Evolutionary conservation across 306 rosid genomes (phyloP).

Genomic region (Prinsepia uniflora): DNA sequence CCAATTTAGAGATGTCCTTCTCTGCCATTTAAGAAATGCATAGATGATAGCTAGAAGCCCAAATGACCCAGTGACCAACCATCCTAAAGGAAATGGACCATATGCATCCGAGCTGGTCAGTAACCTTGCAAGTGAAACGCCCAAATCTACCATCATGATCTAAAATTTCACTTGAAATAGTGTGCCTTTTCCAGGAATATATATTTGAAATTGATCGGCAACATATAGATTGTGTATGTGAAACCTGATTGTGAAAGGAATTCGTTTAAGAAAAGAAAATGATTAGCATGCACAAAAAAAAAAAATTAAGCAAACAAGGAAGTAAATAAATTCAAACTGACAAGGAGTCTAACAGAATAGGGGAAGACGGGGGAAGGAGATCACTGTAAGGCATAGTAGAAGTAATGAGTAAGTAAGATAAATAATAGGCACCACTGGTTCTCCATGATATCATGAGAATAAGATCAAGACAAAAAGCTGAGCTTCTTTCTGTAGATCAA

Average conservation of each 20-base stretch:
- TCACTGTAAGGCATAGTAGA: neutral
- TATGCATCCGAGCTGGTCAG: slow-evolving; percentile 37
- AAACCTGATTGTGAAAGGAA: slow-evolving; percentile 34
- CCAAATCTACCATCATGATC: slow-evolving; percentile 41
- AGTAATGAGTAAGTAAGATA: neutral
- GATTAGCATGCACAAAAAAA: neutral
- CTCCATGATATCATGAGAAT: neutral
- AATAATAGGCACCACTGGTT: neutral
- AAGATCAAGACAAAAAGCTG: neutral
- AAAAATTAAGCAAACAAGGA: neutral
- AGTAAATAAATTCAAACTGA: neutral
- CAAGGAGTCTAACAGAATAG: neutral
- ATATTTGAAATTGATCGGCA: slow-evolving; percentile 2
- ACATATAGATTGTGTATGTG: slow-evolving; percentile 19
- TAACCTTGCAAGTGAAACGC: slow-evolving; percentile 37
- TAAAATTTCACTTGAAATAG: slow-evolving; percentile 10
- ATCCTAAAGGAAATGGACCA: slow-evolving; percentile 46
- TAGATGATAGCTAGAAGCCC: slow-evolving; percentile 54
- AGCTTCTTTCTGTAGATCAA: neutral
- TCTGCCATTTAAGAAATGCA: slow-evolving; percentile 66
- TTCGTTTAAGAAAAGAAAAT: neutral
- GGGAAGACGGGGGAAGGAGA: neutral
- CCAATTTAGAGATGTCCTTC: slow-evolving; percentile 63
- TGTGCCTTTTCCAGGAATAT: slow-evolving; percentile 1
- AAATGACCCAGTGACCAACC: slow-evolving; percentile 60